phyloP scores from a whole-genome alignment of 2,329 filamentous ascomycete species.

The Diplodia intermedia region DNA sequence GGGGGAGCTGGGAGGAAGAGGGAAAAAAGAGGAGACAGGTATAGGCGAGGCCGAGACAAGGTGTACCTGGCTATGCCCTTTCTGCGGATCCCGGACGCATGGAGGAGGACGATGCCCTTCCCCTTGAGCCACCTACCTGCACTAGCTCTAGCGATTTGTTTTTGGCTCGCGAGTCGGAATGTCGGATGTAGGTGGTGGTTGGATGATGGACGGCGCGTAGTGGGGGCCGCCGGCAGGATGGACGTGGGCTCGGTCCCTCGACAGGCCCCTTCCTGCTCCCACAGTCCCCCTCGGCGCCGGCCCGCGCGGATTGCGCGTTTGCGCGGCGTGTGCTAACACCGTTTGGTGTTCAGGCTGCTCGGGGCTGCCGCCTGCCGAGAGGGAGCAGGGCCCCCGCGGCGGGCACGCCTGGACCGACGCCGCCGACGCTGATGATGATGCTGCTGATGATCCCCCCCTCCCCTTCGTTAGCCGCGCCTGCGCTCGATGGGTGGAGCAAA shows the following conservation, averaged over 20 bases:
- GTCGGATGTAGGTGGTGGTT: neutral
- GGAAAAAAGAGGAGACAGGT: neutral
- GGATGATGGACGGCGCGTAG: neutral
- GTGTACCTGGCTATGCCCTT: slow-evolving; percentile 6
- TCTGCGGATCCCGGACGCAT: slow-evolving; percentile 5
- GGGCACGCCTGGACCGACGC: neutral
- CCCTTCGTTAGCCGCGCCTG: slow-evolving; percentile 4
- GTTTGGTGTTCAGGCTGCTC: neutral
- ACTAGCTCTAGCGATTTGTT: neutral
- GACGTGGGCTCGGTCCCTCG: neutral
- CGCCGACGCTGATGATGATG: neutral
- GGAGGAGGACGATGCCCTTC: neutral
- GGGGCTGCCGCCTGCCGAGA: slow-evolving; percentile 17
- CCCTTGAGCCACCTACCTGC: neutral
- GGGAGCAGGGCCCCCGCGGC: neutral
- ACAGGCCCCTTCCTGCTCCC: slow-evolving; percentile 10
- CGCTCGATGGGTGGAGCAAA: slow-evolving; percentile 13
- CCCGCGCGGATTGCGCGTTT: slow-evolving; percentile 27
- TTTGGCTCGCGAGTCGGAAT: slow-evolving; percentile 1
- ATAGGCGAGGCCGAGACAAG: slow-evolving; percentile 27
- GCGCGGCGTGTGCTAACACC: slow-evolving; percentile 5
- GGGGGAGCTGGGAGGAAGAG: neutral
- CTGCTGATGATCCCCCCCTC: neutral
- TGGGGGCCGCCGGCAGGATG: neutral
- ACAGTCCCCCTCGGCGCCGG: slow-evolving; percentile 12